Conservation (phyloP, 495 filamentous ascomycete species). For the Rusavskia elegans region DNA sequence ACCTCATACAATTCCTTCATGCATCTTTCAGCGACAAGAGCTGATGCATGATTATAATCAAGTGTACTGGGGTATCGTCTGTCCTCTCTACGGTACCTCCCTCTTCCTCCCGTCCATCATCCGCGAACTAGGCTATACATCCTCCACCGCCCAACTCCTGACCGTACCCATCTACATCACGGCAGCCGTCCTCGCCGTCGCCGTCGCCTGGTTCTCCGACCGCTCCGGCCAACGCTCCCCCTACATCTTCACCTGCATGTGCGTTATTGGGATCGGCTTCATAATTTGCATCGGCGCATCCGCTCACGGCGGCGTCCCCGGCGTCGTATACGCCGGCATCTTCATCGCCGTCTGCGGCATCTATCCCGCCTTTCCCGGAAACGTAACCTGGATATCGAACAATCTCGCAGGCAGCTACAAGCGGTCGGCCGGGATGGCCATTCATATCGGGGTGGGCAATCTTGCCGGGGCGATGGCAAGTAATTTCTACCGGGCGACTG, state of each 20-base stretch:
- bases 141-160: conserved; percentile 50
- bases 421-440: conserved; percentile 54
- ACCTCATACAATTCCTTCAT: not conserved
- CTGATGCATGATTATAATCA: not conserved
- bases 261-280: conserved; percentile 49
- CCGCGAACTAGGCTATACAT: conserved; percentile 46
- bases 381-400: conserved; percentile 55
- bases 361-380: conserved; percentile 38
- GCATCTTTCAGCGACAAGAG: not conserved
- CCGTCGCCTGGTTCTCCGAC: conserved; percentile 45
- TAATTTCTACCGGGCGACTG: conserved; percentile 56
- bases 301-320: conserved; percentile 32
- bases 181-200: conserved; percentile 41
- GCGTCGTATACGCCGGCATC: conserved; percentile 56
- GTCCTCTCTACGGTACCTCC: conserved; percentile 54
- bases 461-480: conserved; percentile 58
- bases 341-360: conserved; percentile 49
- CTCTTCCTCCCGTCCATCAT: conserved; percentile 66
- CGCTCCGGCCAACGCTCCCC: conserved; percentile 38
- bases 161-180: conserved; percentile 55
- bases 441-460: conserved; percentile 62
- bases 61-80: conserved; percentile 48
- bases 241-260: conserved; percentile 42
- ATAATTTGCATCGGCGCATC: conserved; percentile 34
- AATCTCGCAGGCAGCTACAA: conserved; percentile 61